These are phyloP conservation scores for Chlamydomonas sp. DNA, from an alignment of 139 green algal species.

Conservation along the genomic window DNA sequence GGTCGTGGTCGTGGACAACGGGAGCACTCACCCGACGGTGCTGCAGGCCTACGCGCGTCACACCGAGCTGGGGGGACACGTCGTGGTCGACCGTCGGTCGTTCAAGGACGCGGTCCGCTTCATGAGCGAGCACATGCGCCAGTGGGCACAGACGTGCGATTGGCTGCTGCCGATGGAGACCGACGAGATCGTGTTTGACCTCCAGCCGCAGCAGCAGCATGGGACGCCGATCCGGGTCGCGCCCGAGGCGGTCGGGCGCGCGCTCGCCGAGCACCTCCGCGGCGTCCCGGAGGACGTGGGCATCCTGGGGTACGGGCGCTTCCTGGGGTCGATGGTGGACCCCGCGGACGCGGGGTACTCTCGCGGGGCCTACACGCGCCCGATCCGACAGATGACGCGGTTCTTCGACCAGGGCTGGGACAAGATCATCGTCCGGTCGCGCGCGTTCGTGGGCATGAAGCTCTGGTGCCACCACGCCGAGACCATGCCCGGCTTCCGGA, in stretches of 20 bases:
- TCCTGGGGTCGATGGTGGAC: not conserved
- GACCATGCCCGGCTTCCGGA: not conserved
- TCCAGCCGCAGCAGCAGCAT: not conserved
- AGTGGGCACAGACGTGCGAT: too few species aligned
- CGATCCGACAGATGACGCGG: not conserved
- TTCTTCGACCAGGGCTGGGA: constrained; percentile 14
- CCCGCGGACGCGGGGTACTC: not conserved
- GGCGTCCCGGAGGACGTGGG: not conserved
- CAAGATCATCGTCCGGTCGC: constrained; percentile 11
- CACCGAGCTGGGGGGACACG: not conserved
- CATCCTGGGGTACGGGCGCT: not conserved
- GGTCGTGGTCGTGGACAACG: constrained; percentile 14
- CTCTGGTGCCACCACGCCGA: constrained; percentile 11
- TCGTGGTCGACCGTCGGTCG: not conserved
- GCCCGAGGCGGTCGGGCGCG: not conserved
- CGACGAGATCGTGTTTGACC: constrained; percentile 11
- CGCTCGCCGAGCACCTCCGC: not conserved
- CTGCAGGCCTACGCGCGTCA: not conserved
- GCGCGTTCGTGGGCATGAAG: not conserved
- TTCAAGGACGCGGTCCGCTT: not conserved
- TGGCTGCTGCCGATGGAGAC: constrained; percentile 11
- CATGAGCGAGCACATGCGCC: constrained; percentile 9
- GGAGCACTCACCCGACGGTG: not conserved
- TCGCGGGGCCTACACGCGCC: not conserved
- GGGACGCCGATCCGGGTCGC: too few species aligned